These are phyloP conservation scores for Datisca glomerata DNA, from an alignment of 306 rosid species.

Conservation along the genomic window DNA sequence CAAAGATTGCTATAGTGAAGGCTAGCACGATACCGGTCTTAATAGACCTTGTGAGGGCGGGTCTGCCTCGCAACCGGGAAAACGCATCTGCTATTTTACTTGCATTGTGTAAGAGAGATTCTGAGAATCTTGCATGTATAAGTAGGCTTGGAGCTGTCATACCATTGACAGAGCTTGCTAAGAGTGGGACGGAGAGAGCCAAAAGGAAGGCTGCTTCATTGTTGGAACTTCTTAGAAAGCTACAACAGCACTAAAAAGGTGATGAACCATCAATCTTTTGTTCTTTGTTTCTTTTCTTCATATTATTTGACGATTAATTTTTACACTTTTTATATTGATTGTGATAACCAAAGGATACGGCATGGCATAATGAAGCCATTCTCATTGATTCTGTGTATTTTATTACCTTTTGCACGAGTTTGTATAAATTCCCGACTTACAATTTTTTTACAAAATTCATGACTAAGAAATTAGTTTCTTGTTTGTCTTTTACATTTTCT, in stretches of 20 bases:
- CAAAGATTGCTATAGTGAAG: slow-evolving; percentile 61
- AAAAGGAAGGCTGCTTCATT: slow-evolving; percentile 84
- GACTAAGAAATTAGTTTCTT: too few relatives aligned
- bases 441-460: too few relatives aligned
- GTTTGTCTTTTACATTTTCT: too few relatives aligned
- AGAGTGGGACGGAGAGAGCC: slow-evolving; percentile 80
- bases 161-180: slow-evolving; percentile 68
- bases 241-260: slow-evolving; percentile 42
- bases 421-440: too few relatives aligned
- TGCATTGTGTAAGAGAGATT: slow-evolving; percentile 74
- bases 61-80: slow-evolving; percentile 83
- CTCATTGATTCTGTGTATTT: too few relatives aligned
- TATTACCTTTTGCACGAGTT: too few relatives aligned
- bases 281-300: too few relatives aligned
- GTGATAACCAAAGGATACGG: too few relatives aligned
- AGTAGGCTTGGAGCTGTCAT: slow-evolving; percentile 85
- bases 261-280: too few relatives aligned
- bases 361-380: too few relatives aligned
- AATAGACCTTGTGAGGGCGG: slow-evolving; percentile 74
- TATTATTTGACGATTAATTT: too few relatives aligned
- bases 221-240: slow-evolving; percentile 72
- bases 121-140: slow-evolving; percentile 59
- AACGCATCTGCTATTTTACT: slow-evolving; percentile 84
- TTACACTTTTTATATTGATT: too few relatives aligned
- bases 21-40: slow-evolving; percentile 85